These are phyloP conservation scores for Fraxinus angustifolia DNA, from an alignment of 305 asterid species.

Conservation along the genomic window DNA sequence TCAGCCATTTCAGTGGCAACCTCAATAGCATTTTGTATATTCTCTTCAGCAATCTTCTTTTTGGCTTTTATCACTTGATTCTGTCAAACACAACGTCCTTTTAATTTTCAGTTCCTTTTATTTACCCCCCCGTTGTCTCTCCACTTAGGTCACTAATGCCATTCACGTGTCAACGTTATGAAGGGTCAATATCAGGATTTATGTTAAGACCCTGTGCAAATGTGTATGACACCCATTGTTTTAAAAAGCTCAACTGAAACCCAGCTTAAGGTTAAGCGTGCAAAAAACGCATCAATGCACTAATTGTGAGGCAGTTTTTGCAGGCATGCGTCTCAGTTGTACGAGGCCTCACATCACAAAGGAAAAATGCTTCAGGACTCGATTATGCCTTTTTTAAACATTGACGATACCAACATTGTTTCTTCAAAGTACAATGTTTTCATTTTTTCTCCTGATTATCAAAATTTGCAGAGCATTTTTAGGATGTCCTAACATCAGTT, in stretches of 20 bases:
- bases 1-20: constrained; percentile 64
- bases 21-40: constrained; percentile 67
- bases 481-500: neutral
- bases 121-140: neutral
- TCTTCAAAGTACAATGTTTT: constrained; percentile 7
- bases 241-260: neutral
- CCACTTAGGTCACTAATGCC: neutral
- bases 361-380: neutral
- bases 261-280: neutral
- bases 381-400: neutral
- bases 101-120: neutral
- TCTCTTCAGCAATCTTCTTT: constrained; percentile 83
- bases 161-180: neutral
- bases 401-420: neutral
- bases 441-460: neutral
- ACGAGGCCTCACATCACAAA: neutral
- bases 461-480: neutral
- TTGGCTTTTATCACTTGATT: constrained; percentile 74
- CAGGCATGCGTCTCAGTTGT: neutral
- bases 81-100: constrained; percentile 38
- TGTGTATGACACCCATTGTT: neutral
- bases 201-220: neutral
- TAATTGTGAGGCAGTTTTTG: neutral
- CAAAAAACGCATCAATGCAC: neutral
- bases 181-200: neutral